Percentiles rank a stretch among this genome's conserved stretches.
These are phyloP conservation scores for Xenoacremonium recifei DNA, from an alignment of 2,329 filamentous ascomycete genomes.

Conservation along the genomic window DNA sequence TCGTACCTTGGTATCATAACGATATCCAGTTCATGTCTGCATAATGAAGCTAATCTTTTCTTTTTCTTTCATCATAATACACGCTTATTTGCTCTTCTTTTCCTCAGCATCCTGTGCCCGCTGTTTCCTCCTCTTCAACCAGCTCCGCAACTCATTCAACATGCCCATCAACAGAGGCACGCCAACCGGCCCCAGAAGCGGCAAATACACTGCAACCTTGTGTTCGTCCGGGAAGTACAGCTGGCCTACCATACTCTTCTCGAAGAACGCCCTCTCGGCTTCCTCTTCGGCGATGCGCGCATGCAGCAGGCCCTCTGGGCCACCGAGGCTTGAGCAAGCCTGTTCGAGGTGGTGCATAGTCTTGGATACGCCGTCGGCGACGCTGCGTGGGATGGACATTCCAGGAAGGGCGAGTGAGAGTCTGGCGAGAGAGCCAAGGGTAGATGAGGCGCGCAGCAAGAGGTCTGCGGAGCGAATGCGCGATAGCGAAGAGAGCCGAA, in stretches of 20 bases:
- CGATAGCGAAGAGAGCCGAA: constrained; percentile 79
- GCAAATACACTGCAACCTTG: constrained; percentile 94
- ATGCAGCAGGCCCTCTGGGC: constrained; percentile 68
- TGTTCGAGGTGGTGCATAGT: constrained; percentile 75
- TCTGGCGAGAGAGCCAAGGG: constrained; percentile 87
- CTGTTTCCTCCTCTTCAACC: constrained; percentile 48
- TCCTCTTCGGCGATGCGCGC: constrained; percentile 84
- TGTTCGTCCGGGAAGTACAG: constrained; percentile 99
- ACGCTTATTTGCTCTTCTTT: constrained; percentile 37
- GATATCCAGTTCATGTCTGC: neutral
- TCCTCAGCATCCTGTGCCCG: constrained; percentile 38
- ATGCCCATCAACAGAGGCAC: constrained; percentile 85
- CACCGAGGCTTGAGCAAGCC: constrained; percentile 71
- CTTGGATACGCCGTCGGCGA: constrained; percentile 80
- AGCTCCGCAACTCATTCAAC: constrained; percentile 74
- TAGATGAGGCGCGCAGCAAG: constrained; percentile 85
- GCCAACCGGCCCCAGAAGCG: constrained; percentile 83
- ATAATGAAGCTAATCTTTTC: neutral
- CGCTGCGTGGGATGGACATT: constrained; percentile 85
- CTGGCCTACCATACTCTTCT: constrained; percentile 98
- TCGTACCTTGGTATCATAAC: too few species aligned
- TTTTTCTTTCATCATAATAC: too few species aligned
- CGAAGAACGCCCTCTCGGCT: constrained; percentile 93
- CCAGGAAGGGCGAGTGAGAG: constrained; percentile 80
- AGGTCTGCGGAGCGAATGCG: constrained; percentile 85